Percentiles rank a stretch among this genome's conserved stretches.
Evolutionary conservation across 2,329 filamentous ascomycete species (phyloP).

Genomic region (Aspergillus glaucus): DNA sequence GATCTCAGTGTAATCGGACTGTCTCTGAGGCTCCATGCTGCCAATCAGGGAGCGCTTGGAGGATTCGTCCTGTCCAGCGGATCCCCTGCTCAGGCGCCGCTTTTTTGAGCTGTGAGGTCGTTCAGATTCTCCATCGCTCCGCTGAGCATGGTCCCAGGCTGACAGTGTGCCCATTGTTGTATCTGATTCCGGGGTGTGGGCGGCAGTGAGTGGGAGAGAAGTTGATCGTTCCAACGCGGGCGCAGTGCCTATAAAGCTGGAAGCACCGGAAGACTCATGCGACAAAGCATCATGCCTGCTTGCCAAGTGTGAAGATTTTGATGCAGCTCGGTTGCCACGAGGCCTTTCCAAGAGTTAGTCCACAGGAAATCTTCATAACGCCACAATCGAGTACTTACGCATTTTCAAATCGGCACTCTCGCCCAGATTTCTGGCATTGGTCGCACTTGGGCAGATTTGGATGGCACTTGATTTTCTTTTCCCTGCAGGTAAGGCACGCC

Average conservation of each 20-base stretch:
- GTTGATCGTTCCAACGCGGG: conserved; percentile 26
- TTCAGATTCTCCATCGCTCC: conserved; percentile 20
- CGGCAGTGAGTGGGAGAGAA: conserved; percentile 24
- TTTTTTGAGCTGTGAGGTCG: conserved; percentile 17
- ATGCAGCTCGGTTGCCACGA: conserved; percentile 27
- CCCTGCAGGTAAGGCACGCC: conserved; percentile 85
- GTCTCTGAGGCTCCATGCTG: conserved; percentile 8
- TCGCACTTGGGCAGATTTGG: conserved; percentile 80
- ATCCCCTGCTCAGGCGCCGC: conserved; percentile 12
- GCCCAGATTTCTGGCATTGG: conserved; percentile 86
- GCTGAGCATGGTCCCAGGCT: conserved; percentile 18
- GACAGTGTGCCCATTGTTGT: conserved; percentile 22
- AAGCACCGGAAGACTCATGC: conserved; percentile 14
- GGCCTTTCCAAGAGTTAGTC: conserved; percentile 19
- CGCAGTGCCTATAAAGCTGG: conserved; percentile 22
- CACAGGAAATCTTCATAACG: conserved; percentile 1
- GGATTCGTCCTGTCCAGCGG: conserved; percentile 8
- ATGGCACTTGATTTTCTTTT: conserved; percentile 98
- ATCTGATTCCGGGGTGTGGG: conserved; percentile 27
- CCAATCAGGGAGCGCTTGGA: conserved; percentile 4
- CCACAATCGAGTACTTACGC: conserved; percentile 56
- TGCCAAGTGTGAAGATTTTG: conserved; percentile 17
- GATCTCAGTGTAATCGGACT: conserved; percentile 25
- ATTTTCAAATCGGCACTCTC: conserved; percentile 77
- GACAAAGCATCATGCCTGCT: conserved; percentile 14